These are phyloP conservation scores for Cucumis hystrix DNA, from an alignment of 306 rosid genomes.

Conservation along the genomic window DNA sequence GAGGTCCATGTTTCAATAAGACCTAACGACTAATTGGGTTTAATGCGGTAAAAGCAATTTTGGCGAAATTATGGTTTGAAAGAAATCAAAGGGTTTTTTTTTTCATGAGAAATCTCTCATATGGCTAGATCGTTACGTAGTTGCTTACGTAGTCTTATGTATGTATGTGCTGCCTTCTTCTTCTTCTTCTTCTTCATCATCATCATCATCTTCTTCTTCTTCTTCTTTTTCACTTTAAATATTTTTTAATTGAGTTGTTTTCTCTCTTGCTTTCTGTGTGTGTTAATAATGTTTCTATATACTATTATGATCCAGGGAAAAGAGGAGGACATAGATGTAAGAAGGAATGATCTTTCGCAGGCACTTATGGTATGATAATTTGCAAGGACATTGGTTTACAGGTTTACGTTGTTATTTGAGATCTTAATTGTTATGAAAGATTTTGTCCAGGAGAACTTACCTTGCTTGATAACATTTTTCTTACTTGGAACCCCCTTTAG, in stretches of 20 bases:
- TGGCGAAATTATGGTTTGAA: too few relatives aligned
- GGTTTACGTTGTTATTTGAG: not conserved
- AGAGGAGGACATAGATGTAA: constrained; percentile 47
- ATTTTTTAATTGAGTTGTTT: too few relatives aligned
- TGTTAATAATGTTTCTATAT: constrained; percentile 10
- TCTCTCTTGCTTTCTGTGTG: not conserved
- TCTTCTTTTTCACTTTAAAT: not conserved
- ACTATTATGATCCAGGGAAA: constrained; percentile 29
- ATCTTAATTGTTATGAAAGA: not conserved
- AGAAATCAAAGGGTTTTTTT: too few relatives aligned
- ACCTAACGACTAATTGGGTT: too few relatives aligned
- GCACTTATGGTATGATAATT: constrained; percentile 66
- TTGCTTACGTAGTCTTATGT: too few relatives aligned
- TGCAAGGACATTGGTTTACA: not conserved
- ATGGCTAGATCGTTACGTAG: too few relatives aligned
- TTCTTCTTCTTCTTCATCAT: too few relatives aligned
- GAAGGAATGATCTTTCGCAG: constrained; percentile 65
- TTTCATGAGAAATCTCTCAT: too few relatives aligned
- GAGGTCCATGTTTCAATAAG: too few relatives aligned
- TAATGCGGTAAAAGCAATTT: too few relatives aligned
- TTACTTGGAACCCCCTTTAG: too few relatives aligned
- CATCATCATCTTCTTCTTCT: not conserved
- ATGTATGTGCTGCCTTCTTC: too few relatives aligned
- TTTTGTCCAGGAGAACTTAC: not conserved
- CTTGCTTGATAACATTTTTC: not conserved